Evolutionary conservation across 2,329 filamentous ascomycete species (phyloP), one percentile per base, ranked within the genome.

Genomic region (Cadophora gregata): DNA sequence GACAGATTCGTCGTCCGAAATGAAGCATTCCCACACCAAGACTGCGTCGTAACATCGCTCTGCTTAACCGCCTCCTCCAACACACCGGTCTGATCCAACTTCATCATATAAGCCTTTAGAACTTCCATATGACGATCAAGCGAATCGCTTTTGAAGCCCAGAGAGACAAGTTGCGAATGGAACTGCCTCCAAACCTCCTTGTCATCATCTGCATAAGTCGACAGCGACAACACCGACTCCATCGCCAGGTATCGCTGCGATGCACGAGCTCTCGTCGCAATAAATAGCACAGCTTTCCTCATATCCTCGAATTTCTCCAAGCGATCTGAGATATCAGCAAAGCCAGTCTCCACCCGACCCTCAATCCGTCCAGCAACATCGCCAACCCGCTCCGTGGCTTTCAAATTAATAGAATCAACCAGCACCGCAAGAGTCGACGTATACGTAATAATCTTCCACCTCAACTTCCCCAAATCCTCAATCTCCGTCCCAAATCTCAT

Each of bases 101-200:
- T 66, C 47, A 68, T 29, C 62, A 68, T 67, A 59, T 70, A 68
- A 1, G 55, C 66, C 38, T 67, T 59, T 25, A 70, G 58, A 4
- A 68, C 50, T 24, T 64, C 21, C 38, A 51, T 66, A 42, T 68
- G 62, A 9, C 42, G 45, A 29, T 67, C 61, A 25, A 67, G 36
- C 24, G 50, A 67, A 42, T 61, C 25, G 45, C 66, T 67, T 29
- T 47, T 47, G 31, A 68, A 68, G 1, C 66, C 68, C 29, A 64
- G 62, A 25, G 25, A 50, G 4, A 66, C 45, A n/a, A 68, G 62
- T 24, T 66, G 64, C 31, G 56, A 27, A 19, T 64, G 33, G 24
- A 70, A 70, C 8, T 68, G 66, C 58, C 51, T 55, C 68, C 68
- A 70, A 12, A 63, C 62, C 14, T 45, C 29, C 27, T 67, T 65